Conservation (phyloP, 768 basidiomycete species). For the Auricularia heimuer region DNA sequence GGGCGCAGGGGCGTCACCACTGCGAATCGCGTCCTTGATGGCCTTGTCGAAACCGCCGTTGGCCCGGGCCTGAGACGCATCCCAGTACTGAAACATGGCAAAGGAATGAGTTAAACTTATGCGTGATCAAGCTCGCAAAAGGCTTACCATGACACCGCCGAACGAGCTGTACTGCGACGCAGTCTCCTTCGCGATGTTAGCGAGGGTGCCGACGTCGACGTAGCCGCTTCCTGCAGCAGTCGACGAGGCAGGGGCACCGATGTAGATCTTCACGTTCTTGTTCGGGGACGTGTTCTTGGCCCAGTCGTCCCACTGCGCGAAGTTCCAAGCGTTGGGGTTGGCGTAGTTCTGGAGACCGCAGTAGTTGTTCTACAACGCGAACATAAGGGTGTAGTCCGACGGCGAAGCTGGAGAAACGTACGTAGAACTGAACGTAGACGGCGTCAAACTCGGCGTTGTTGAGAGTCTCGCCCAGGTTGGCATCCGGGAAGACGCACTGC, state of each 20-base stretch:
- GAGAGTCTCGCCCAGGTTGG: conserved; percentile 46
- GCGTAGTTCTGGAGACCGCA: conserved; percentile 33
- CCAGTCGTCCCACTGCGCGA: conserved; percentile 8
- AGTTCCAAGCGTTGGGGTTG: not conserved
- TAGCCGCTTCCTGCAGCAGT: conserved; percentile 8
- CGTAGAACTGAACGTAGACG: conserved; percentile 50
- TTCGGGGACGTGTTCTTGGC: conserved; percentile 9
- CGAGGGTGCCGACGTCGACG: conserved; percentile 4
- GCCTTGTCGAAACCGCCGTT: conserved; percentile 5
- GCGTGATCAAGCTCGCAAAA: too few relatives aligned
- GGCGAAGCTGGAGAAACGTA: too few relatives aligned
- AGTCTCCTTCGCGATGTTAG: conserved; percentile 7
- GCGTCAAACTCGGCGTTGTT: conserved; percentile 59
- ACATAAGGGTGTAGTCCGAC: not conserved
- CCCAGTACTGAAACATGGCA: conserved; percentile 4
- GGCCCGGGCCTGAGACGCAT: conserved; percentile 9
- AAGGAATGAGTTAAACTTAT: too few relatives aligned
- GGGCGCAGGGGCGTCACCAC: not conserved
- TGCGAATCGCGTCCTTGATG: not conserved
- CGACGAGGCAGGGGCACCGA: conserved; percentile 10
- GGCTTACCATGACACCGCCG: conserved; percentile 8
- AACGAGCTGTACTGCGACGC: conserved; percentile 6
- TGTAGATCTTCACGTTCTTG: conserved; percentile 12
- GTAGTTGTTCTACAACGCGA: conserved; percentile 40
- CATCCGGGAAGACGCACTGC: conserved; percentile 62